Conservation (phyloP, 1,139 yeast genomes). For the Hansenula sp. region DNA sequence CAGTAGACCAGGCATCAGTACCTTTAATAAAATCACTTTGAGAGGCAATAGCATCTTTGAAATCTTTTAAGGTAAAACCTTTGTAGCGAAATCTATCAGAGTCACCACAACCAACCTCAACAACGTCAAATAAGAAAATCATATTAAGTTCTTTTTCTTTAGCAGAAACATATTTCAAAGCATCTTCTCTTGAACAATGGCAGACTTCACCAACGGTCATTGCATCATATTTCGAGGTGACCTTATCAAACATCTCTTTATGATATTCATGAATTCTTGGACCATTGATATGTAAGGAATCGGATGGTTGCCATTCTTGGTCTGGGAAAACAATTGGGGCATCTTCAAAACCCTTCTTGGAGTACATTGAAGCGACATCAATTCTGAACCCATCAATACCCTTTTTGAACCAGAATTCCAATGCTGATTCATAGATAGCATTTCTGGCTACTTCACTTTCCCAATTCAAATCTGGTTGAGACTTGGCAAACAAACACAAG, state of each 20-base stretch:
- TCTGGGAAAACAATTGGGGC: conserved; percentile 44
- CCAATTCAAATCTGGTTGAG: conserved; percentile 64
- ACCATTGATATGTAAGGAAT: conserved; percentile 35
- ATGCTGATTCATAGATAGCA: conserved; percentile 46
- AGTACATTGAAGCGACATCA: conserved; percentile 50
- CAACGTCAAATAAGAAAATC: conserved; percentile 47
- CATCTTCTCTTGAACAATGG: conserved; percentile 37
- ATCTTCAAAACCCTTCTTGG: conserved; percentile 45
- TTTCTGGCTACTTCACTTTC: conserved; percentile 47
- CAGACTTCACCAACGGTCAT: conserved; percentile 60
- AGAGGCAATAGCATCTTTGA: conserved; percentile 38
- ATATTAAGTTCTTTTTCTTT: conserved; percentile 45
- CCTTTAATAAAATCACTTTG: conserved; percentile 37
- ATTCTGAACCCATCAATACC: conserved; percentile 60
- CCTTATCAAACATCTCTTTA: conserved; percentile 45
- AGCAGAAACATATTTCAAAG: conserved; percentile 47
- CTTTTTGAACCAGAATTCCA: conserved; percentile 50
- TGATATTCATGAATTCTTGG: conserved; percentile 57
- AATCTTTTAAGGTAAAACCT: conserved; percentile 36
- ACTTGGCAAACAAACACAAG: conserved; percentile 44
- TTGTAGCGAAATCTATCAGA: conserved; percentile 31
- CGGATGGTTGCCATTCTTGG: conserved; percentile 37
- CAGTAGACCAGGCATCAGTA: conserved; percentile 59
- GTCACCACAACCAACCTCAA: conserved; percentile 37
- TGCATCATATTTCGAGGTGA: conserved; percentile 44